A percentile compares a stretch with the other conserved stretches of the same genome.
phyloP scores from a whole-genome alignment of 2,329 filamentous ascomycete genomes.

The Dactylellina sp. region DNA sequence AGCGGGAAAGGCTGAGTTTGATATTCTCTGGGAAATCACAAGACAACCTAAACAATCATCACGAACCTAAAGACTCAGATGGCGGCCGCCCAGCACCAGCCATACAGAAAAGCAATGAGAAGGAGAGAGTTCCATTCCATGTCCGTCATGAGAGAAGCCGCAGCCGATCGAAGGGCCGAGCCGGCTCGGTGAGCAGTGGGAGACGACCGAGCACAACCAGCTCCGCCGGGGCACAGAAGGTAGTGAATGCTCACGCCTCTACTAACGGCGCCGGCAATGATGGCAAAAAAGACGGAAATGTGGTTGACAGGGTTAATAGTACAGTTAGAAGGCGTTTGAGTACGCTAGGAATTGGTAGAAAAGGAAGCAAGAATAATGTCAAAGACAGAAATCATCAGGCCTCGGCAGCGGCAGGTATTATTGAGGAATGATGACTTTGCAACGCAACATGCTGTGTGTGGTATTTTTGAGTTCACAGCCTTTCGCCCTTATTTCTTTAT shows the following conservation, averaged over 20 bases:
- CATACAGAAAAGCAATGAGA: constrained; percentile 44
- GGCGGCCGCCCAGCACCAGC: constrained; percentile 2
- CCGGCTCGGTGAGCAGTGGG: constrained; percentile 50
- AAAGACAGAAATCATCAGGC: constrained; percentile 49
- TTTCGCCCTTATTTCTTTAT: constrained; percentile 4
- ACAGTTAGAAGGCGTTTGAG: constrained; percentile 83
- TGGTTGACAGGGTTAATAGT: constrained; percentile 66
- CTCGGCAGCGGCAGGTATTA: constrained; percentile 30
- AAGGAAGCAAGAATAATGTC: constrained; percentile 62
- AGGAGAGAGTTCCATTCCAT: constrained; percentile 39
- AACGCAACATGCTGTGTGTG: constrained; percentile 33
- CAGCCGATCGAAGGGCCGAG: constrained; percentile 51
- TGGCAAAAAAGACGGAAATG: constrained; percentile 56
- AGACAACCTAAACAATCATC: constrained; percentile 43
- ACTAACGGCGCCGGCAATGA: constrained; percentile 25
- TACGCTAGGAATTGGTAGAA: constrained; percentile 76
- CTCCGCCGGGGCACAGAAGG: constrained; percentile 50
- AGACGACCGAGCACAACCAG: constrained; percentile 52
- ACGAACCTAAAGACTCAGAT: constrained; percentile 44
- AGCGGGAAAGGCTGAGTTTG: constrained; percentile 43
- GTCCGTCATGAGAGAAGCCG: constrained; percentile 51
- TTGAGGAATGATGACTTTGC: constrained; percentile 34
- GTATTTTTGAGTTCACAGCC: constrained; percentile 30
- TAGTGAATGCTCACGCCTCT: constrained; percentile 35
- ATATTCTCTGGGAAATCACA: constrained; percentile 53